Base-by-base conservation (phyloP, 2,329 filamentous ascomycete species). In the Fusarium sp. region DNA sequence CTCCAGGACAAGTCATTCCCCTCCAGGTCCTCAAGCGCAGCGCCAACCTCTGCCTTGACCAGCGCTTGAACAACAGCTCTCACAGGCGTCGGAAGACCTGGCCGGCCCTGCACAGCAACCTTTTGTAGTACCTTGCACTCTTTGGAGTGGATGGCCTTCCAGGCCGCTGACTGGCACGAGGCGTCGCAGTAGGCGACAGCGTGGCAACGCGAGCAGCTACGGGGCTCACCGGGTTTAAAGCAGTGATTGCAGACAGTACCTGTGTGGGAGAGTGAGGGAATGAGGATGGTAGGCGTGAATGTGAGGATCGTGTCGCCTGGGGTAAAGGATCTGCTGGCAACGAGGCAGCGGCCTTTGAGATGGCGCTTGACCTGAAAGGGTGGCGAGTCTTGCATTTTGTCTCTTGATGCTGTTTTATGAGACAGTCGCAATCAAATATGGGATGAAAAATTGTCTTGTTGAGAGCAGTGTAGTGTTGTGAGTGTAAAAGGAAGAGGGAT, bases 111-210 rank as follows among this genome's bases (percentile, higher is more conserved):
- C 30, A 76, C 70, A 45, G 75, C 75, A 8, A 81, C 77, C 52
- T 79, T 78, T 54, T 78, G 79, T 23, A 86, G 82, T 23, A 87
- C 83, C 57, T 82, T 84, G 83, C 90, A 92, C 82, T 92, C 90
- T 54, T 81, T 81, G 75, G 85, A 84, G 81, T 92, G 90, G 45
- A 85, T 82, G 2, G 80, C 78, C 9, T 80, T 80, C 90, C 90
- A 92, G 77, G 88, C 86, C 3, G 84, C 82, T 27, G 82, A 82
- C 81, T 92, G 90, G 81, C 90, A 92, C 6, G 78, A 73, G 9
- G 82, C 66, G 60, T 84, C 83, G 82, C 90, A 92, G 83, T 92
- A 92, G 30, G 83, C 84, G 5, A 85, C 85, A 2, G 86, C 83
- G 32, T 83, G 85, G 82, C 90, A 92, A 58, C 84, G 86, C 0